These are phyloP conservation scores for Ceratobasidium sp. DNA, from an alignment of 1,284 basidiomycete species.

Conservation along the genomic window DNA sequence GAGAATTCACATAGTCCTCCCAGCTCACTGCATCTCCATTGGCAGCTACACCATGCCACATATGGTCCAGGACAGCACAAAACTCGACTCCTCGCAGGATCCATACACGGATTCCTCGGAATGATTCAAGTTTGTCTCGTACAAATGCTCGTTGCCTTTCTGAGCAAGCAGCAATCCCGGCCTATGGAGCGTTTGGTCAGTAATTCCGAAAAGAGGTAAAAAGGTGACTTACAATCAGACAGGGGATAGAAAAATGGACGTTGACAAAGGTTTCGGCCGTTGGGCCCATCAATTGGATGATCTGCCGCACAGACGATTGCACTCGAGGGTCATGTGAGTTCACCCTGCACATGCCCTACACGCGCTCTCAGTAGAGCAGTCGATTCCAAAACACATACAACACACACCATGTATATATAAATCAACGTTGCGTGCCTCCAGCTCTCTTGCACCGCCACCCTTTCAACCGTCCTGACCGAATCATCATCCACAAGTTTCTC, in stretches of 20 bases:
- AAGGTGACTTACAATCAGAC: slow-evolving; percentile 7
- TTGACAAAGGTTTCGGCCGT: neutral
- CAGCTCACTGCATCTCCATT: slow-evolving; percentile 11
- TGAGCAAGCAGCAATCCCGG: slow-evolving; percentile 16
- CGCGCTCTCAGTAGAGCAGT: neutral
- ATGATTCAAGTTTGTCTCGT: slow-evolving; percentile 1
- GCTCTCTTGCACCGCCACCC: slow-evolving; percentile 24
- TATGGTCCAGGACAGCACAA: neutral
- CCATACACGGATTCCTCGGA: slow-evolving; percentile 1
- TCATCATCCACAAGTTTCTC: slow-evolving; percentile 1
- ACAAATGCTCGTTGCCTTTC: slow-evolving; percentile 8
- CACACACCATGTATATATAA: slow-evolving; percentile 30
- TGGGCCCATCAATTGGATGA: neutral
- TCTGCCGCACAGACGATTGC: slow-evolving; percentile 18
- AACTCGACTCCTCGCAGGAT: neutral
- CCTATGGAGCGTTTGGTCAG: neutral
- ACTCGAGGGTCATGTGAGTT: slow-evolving; percentile 21
- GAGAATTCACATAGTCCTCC: slow-evolving; percentile 23
- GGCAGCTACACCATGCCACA: slow-evolving; percentile 27
- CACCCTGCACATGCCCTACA: slow-evolving; percentile 25
- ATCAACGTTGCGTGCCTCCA: slow-evolving; percentile 30
- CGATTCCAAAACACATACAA: neutral
- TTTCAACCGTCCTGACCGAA: neutral
- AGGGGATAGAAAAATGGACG: neutral
- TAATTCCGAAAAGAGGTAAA: neutral